Evolutionary conservation across 140 eudicot species (phyloP).

Genomic region (Anethum foeniculum): DNA sequence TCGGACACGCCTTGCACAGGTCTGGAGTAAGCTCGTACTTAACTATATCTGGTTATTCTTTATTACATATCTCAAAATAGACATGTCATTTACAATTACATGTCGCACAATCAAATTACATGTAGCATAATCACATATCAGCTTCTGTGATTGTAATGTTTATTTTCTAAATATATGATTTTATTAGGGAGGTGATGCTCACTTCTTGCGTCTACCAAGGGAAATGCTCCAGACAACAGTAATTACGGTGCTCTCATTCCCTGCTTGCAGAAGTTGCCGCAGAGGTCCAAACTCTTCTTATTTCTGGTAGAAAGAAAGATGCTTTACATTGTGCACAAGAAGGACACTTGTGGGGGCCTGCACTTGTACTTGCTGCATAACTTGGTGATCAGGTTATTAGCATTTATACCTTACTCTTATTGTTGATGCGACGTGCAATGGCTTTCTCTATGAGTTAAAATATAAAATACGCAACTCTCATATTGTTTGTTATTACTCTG

Average conservation of each 20-base stretch:
- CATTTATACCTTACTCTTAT: neutral
- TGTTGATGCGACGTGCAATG: neutral
- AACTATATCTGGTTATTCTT: neutral
- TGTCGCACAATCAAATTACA: neutral
- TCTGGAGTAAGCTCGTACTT: constrained; percentile 13
- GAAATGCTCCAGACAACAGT: constrained; percentile 30
- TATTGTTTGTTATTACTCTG: neutral
- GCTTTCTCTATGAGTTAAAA: neutral
- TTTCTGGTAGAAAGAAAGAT: constrained; percentile 81
- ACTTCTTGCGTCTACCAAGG: constrained; percentile 77
- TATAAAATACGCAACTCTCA: neutral
- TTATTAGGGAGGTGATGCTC: constrained; percentile 61
- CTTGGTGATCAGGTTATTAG: constrained; percentile 82
- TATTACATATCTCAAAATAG: too few species aligned
- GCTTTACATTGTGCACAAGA: constrained; percentile 78
- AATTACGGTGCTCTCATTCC: constrained; percentile 48
- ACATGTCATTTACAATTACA: neutral
- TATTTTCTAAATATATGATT: constrained; percentile 10
- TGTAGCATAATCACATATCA: too few species aligned
- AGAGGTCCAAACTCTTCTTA: constrained; percentile 84
- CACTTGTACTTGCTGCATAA: constrained; percentile 89
- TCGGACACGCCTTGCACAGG: constrained; percentile 98
- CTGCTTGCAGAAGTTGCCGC: constrained; percentile 73
- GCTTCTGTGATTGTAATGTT: neutral
- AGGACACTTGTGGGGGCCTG: constrained; percentile 91